These are phyloP conservation scores for Cadophora malorum DNA, from an alignment of 2,329 filamentous ascomycete genomes.

Conservation along the genomic window DNA sequence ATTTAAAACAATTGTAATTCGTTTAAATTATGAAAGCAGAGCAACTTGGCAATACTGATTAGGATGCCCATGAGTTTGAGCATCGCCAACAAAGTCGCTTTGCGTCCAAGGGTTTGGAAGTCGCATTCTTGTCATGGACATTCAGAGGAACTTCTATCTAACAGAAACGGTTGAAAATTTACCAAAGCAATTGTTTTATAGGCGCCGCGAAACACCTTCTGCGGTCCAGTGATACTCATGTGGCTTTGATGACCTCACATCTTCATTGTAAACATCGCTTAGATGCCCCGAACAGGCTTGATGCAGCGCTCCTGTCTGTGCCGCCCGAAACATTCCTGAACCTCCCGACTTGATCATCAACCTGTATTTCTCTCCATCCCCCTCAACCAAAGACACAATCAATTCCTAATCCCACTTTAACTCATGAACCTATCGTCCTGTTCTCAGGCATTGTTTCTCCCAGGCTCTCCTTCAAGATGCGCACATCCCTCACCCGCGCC, in stretches of 20 bases:
- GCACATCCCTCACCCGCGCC: neutral
- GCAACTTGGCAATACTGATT: too few species aligned
- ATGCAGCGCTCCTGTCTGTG: slow-evolving; percentile 5
- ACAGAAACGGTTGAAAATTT: too few species aligned
- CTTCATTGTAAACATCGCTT: slow-evolving; percentile 1
- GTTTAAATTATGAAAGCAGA: too few species aligned
- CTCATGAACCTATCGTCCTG: too few species aligned
- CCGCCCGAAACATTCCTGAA: neutral
- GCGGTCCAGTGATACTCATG: neutral
- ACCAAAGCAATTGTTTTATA: too few species aligned
- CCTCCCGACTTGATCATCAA: neutral
- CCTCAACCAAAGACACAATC: neutral
- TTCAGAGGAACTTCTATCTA: too few species aligned
- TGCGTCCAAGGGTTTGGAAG: too few species aligned
- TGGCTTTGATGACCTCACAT: neutral
- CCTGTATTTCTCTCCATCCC: neutral
- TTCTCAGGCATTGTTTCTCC: neutral
- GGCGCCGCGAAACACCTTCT: neutral
- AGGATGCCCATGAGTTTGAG: too few species aligned
- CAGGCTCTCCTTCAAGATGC: neutral
- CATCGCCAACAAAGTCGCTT: too few species aligned
- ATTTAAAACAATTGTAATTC: too few species aligned
- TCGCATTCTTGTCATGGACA: too few species aligned
- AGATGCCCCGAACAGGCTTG: neutral
- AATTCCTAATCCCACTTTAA: neutral